phyloP scores from a whole-genome alignment of 768 basidiomycete genomes.

The Lactarius evosmus region DNA sequence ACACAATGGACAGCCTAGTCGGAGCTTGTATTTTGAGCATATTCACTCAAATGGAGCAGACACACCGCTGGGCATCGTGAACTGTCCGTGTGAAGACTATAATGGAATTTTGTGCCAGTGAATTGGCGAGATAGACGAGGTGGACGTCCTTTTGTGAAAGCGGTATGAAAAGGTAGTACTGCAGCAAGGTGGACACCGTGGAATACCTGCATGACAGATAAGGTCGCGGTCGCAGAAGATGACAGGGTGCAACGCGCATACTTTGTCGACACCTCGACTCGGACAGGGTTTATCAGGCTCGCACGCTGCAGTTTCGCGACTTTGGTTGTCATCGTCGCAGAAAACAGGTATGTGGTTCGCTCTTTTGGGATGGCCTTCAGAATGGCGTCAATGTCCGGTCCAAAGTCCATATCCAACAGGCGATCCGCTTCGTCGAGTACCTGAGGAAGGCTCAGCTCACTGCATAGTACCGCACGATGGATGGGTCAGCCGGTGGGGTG shows the following conservation, averaged over 20 bases:
- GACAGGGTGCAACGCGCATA: slow-evolving; percentile 39
- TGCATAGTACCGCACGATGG: neutral
- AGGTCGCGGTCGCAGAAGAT: neutral
- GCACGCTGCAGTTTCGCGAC: slow-evolving; percentile 95
- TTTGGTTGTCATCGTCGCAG: slow-evolving; percentile 98
- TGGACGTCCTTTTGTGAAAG: slow-evolving; percentile 89
- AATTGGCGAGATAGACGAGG: slow-evolving; percentile 84
- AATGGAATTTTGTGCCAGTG: slow-evolving; percentile 86
- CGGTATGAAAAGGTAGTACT: slow-evolving; percentile 95
- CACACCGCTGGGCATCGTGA: slow-evolving; percentile 80
- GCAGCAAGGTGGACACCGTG: slow-evolving; percentile 91
- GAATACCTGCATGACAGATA: slow-evolving; percentile 64
- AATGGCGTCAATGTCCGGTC: slow-evolving; percentile 92
- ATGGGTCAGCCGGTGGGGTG: no score
- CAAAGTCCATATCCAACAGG: slow-evolving; percentile 94
- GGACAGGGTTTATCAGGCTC: slow-evolving; percentile 88
- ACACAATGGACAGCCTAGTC: slow-evolving; percentile 75
- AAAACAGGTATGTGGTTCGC: slow-evolving; percentile 93
- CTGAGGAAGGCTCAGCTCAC: slow-evolving; percentile 39
- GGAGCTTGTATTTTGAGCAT: neutral
- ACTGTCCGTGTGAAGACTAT: slow-evolving; percentile 98
- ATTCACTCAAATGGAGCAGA: slow-evolving; percentile 4
- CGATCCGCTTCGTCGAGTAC: slow-evolving; percentile 98
- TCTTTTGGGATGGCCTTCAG: slow-evolving; percentile 93
- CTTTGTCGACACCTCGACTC: slow-evolving; percentile 93